Conservation (phyloP, 495 filamentous ascomycete species). For the Elaphomyces granulatus region DNA sequence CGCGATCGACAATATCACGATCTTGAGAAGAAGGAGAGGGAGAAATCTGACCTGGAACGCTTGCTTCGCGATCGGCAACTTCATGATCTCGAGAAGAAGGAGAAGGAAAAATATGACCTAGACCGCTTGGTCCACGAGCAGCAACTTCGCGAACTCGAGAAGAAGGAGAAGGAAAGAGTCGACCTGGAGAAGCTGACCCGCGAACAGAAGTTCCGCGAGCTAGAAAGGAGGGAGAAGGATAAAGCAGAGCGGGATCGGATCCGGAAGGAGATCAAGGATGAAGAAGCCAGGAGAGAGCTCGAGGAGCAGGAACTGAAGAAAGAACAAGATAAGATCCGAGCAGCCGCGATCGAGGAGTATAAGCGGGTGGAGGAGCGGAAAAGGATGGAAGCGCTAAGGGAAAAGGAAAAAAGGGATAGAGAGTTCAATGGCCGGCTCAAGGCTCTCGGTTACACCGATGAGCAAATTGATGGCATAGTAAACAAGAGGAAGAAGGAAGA, state of each 20-base stretch:
- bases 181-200: slow-evolving; percentile 18
- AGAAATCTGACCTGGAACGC: slow-evolving; percentile 27
- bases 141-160: slow-evolving; percentile 5
- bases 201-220: slow-evolving; percentile 7
- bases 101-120: slow-evolving; percentile 31
- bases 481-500: slow-evolving; percentile 43
- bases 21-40: slow-evolving; percentile 26
- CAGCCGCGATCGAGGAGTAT: slow-evolving; percentile 40
- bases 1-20: slow-evolving; percentile 15
- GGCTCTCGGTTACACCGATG: slow-evolving; percentile 24
- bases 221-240: slow-evolving; percentile 12
- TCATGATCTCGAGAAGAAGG: slow-evolving; percentile 23
- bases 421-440: slow-evolving; percentile 30
- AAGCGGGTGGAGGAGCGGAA: slow-evolving; percentile 39
- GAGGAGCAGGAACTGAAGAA: slow-evolving; percentile 30
- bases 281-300: slow-evolving; percentile 18
- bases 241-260: slow-evolving; percentile 18
- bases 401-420: slow-evolving; percentile 30
- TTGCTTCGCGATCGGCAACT: slow-evolving; percentile 10
- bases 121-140: slow-evolving; percentile 22
- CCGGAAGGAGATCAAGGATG: slow-evolving; percentile 23
- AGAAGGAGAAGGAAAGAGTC: slow-evolving; percentile 17
- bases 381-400: slow-evolving; percentile 11
- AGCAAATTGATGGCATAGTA: slow-evolving; percentile 41
- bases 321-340: slow-evolving; percentile 36